Percentiles rank a stretch among this genome's conserved stretches.
These are phyloP conservation scores for Kodamaea kakaduensis DNA, from an alignment of 805 yeast genomes.

Conservation along the genomic window DNA sequence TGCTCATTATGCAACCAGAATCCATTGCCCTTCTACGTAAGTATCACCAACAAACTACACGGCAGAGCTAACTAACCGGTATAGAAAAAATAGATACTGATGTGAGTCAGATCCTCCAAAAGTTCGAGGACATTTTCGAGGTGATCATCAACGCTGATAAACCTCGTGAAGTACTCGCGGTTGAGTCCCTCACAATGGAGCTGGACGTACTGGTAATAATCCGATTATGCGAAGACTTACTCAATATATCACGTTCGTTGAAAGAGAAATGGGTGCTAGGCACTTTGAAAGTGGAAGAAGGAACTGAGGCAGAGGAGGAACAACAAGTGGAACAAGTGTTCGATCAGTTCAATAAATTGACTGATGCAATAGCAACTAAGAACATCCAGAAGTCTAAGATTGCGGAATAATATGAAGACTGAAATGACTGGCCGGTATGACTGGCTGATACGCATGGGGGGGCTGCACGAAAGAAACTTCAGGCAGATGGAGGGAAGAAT, in stretches of 20 bases:
- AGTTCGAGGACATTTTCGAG: slow-evolving; percentile 51
- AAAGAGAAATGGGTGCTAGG: slow-evolving; percentile 59
- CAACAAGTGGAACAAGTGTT: slow-evolving; percentile 21
- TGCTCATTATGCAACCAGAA: slow-evolving; percentile 41
- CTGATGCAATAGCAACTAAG: slow-evolving; percentile 23
- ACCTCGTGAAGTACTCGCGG: slow-evolving; percentile 40
- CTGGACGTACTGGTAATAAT: slow-evolving; percentile 49
- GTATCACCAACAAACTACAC: no score
- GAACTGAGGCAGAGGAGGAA: slow-evolving; percentile 17
- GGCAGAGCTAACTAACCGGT: slow-evolving; percentile 4
- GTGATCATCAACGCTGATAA: slow-evolving; percentile 41
- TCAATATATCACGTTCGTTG: slow-evolving; percentile 45
- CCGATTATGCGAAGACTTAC: slow-evolving; percentile 49
- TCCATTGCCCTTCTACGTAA: slow-evolving; percentile 38
- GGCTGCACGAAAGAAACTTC: no score
- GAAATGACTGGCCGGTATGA: no score
- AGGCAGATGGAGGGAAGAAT: no score
- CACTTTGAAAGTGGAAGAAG: slow-evolving; percentile 37
- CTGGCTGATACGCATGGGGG: no score
- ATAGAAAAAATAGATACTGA: slow-evolving; percentile 49
- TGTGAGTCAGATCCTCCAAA: slow-evolving; percentile 48
- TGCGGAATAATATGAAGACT: neutral
- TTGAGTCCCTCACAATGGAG: slow-evolving; percentile 55
- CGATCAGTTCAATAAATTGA: slow-evolving; percentile 31
- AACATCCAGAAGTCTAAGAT: neutral